Percentiles rank a stretch among this genome's conserved stretches.
Evolutionary conservation across 2,329 filamentous ascomycete genomes (phyloP).

Genomic region (Bipolaris sorokiniana): DNA sequence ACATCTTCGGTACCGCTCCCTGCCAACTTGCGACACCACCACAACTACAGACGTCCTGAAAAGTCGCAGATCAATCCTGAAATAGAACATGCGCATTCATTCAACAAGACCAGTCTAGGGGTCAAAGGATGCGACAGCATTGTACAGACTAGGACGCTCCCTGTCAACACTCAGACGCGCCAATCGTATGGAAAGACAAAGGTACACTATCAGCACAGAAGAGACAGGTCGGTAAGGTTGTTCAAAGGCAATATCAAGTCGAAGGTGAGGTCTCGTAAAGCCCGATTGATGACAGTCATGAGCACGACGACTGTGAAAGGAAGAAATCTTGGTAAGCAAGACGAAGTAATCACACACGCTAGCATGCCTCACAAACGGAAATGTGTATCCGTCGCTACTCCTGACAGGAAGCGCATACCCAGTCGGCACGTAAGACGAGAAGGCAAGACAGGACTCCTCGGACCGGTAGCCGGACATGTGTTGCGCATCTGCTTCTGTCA

Average conservation of each 20-base stretch:
- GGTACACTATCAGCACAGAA: slow-evolving; percentile 1
- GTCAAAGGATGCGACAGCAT: slow-evolving; percentile 41
- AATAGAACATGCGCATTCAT: slow-evolving; percentile 17
- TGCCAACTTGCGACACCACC: slow-evolving; percentile 28
- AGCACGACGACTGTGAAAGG: slow-evolving; percentile 15
- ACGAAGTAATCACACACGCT: slow-evolving; percentile 5
- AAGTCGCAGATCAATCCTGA: slow-evolving; percentile 24
- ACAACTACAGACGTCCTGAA: slow-evolving; percentile 27
- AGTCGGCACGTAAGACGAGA: neutral
- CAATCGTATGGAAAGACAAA: slow-evolving; percentile 8
- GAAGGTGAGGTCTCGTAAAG: slow-evolving; percentile 22
- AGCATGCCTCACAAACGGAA: neutral
- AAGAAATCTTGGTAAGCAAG: slow-evolving; percentile 21
- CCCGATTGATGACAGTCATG: slow-evolving; percentile 18
- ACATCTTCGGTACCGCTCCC: slow-evolving; percentile 29
- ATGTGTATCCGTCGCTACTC: neutral
- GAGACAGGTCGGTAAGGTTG: slow-evolving; percentile 11
- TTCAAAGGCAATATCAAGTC: slow-evolving; percentile 16
- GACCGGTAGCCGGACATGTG: slow-evolving; percentile 28
- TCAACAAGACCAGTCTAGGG: slow-evolving; percentile 14
- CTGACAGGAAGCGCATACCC: slow-evolving; percentile 1
- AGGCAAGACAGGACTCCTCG: slow-evolving; percentile 7
- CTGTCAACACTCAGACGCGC: slow-evolving; percentile 21
- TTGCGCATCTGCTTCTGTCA: slow-evolving; percentile 47
- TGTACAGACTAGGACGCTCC: slow-evolving; percentile 27